A percentile compares a stretch with the other conserved stretches of the same genome.
Evolutionary conservation across 768 basidiomycete species (phyloP).

Genomic region (Pseudohyphozyma bogoriensis): DNA sequence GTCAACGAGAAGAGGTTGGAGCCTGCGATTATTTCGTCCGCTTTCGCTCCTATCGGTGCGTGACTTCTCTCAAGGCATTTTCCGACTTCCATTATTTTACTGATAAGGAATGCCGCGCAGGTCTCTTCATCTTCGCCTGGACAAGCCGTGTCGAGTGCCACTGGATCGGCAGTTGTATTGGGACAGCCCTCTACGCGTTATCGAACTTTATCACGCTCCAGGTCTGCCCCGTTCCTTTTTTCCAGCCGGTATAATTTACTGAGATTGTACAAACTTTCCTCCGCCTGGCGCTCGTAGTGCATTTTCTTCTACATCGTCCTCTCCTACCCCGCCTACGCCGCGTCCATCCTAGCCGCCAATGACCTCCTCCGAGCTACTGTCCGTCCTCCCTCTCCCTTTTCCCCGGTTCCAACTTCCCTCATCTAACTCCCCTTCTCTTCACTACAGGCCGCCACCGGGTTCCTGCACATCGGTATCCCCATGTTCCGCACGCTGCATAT

Average conservation of each 20-base stretch:
- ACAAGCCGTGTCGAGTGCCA: neutral
- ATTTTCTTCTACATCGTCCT: constrained; percentile 15
- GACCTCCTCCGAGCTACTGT: constrained; percentile 15
- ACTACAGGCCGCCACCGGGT: neutral
- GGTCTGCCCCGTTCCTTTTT: too few relatives aligned
- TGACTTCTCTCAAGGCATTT: too few relatives aligned
- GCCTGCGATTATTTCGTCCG: constrained; percentile 3
- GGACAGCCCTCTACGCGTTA: constrained; percentile 7
- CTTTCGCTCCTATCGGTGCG: constrained; percentile 3
- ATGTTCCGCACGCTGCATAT: constrained; percentile 15
- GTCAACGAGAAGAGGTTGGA: constrained; percentile 5
- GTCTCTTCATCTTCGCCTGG: constrained; percentile 1
- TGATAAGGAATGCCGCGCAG: too few relatives aligned
- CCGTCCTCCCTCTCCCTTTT: neutral
- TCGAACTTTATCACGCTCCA: constrained; percentile 2
- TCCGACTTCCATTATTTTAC: too few relatives aligned
- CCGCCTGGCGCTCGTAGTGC: neutral
- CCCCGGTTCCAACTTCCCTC: neutral
- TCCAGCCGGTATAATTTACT: too few relatives aligned
- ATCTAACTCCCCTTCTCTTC: neutral
- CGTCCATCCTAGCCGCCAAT: constrained; percentile 16
- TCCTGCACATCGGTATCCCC: constrained; percentile 8
- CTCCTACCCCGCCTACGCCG: constrained; percentile 17
- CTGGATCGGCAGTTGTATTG: constrained; percentile 20
- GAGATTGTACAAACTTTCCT: neutral